phyloP scores from a whole-genome alignment of 176 grass and related monocot genomes.

The Aegilops speltoides region DNA sequence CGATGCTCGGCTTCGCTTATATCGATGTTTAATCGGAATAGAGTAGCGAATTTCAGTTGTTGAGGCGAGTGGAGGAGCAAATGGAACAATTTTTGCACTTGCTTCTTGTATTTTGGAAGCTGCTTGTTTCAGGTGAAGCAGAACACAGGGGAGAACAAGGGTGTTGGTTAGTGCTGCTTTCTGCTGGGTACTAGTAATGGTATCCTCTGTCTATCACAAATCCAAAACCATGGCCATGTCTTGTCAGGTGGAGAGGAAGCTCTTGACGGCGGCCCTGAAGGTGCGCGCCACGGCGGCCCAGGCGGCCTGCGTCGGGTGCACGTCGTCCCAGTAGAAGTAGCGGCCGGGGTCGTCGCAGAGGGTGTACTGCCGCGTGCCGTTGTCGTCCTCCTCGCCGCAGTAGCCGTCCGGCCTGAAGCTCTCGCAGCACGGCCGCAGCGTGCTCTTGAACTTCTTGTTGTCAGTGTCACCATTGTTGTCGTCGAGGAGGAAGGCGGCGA shows the following conservation, averaged over 20 bases:
- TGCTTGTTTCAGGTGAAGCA: not conserved
- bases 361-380: slow-evolving; percentile 46
- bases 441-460: slow-evolving; percentile 6
- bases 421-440: slow-evolving; percentile 67
- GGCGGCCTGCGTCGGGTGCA: slow-evolving; percentile 80
- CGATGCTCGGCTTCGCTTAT: not conserved
- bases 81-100: not conserved
- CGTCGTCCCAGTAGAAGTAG: slow-evolving; percentile 85
- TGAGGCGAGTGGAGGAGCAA: not conserved
- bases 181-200: no score
- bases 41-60: not conserved
- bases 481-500: slow-evolving; percentile 23
- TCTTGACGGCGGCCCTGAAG: slow-evolving; percentile 36
- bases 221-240: no score
- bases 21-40: not conserved
- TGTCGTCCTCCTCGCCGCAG: slow-evolving; percentile 73
- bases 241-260: slow-evolving; percentile 36
- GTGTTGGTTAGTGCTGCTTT: not conserved
- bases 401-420: slow-evolving; percentile 37
- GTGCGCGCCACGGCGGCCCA: slow-evolving; percentile 58
- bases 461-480: no score
- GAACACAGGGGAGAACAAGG: not conserved
- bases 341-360: slow-evolving; percentile 43
- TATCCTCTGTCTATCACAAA: no score
- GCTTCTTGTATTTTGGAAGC: not conserved